Percentiles rank a stretch among this genome's conserved stretches.
Evolutionary conservation across 176 grass and related monocot species (phyloP).

Genomic region (Alloteropsis semialata): DNA sequence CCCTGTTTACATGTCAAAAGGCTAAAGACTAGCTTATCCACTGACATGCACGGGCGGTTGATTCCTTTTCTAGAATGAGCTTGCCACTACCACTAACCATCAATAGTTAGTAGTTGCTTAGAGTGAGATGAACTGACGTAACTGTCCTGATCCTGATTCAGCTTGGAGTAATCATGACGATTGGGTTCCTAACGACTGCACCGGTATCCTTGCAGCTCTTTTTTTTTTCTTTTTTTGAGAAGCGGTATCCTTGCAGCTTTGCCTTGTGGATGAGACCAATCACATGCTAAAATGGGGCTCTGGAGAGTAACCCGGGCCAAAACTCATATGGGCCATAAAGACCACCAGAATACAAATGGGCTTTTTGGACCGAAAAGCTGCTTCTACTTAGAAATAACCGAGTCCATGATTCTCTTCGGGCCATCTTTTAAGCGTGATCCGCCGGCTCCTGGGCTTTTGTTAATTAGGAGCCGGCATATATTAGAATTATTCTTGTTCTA

Average conservation of each 20-base stretch:
- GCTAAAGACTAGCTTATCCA: slow-evolving; percentile 19
- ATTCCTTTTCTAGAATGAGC: slow-evolving; percentile 30
- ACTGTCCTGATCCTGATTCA: not conserved
- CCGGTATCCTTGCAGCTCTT: too few relatives aligned
- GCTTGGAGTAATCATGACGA: not conserved
- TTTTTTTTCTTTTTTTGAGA: too few relatives aligned
- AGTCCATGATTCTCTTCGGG: too few relatives aligned
- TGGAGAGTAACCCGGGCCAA: not conserved
- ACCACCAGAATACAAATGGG: too few relatives aligned
- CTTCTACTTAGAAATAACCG: not conserved
- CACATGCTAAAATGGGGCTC: not conserved
- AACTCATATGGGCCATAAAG: not conserved
- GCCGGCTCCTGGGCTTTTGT: too few relatives aligned
- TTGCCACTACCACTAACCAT: not conserved
- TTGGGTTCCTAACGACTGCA: too few relatives aligned
- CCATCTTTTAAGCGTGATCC: too few relatives aligned
- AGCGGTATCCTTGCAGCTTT: too few relatives aligned
- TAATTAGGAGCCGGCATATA: too few relatives aligned
- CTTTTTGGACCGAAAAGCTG: not conserved
- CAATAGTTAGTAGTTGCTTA: not conserved
- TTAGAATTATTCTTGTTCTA: too few relatives aligned
- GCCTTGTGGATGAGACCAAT: too few relatives aligned
- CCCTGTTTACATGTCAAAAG: not conserved
- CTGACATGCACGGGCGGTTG: not conserved
- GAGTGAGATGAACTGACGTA: not conserved